These are phyloP conservation scores for Cylindrodendrum hubeiense DNA, from an alignment of 2,329 filamentous ascomycete genomes.

Conservation along the genomic window DNA sequence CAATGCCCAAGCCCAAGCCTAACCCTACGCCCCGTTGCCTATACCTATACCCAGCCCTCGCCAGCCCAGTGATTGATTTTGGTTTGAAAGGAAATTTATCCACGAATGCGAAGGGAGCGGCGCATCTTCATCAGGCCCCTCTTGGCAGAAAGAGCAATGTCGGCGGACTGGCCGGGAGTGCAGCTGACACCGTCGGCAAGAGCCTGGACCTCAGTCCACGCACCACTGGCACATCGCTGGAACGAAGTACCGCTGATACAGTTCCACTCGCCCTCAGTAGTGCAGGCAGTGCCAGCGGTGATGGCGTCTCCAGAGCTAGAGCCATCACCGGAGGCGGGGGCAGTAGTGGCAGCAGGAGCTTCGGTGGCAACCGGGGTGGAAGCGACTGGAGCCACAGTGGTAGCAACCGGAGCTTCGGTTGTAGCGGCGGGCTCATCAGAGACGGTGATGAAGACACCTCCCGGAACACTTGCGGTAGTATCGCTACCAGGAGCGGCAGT, in stretches of 20 bases:
- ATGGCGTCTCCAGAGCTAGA: constrained; percentile 46
- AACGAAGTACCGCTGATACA: constrained; percentile 63
- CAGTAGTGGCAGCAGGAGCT: constrained; percentile 31
- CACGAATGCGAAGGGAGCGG: constrained; percentile 40
- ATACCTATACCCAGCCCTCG: neutral
- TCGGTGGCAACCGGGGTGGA: constrained; percentile 34
- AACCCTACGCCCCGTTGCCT: neutral
- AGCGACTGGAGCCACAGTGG: constrained; percentile 26
- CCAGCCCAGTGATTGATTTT: neutral
- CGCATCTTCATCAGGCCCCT: constrained; percentile 40
- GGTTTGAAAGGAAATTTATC: neutral
- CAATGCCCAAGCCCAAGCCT: neutral
- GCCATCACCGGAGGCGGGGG: constrained; percentile 28
- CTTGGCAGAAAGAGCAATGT: constrained; percentile 51
- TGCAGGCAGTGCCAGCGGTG: constrained; percentile 59
- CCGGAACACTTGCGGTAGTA: constrained; percentile 39
- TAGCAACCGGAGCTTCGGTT: constrained; percentile 38
- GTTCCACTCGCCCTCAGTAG: constrained; percentile 65
- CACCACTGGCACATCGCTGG: constrained; percentile 67
- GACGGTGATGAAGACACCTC: constrained; percentile 57
- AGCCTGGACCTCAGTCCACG: constrained; percentile 58
- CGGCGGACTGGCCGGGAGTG: constrained; percentile 53
- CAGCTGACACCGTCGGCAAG: constrained; percentile 63
- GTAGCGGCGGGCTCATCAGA: constrained; percentile 33
- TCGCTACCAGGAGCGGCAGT: constrained; percentile 20